A percentile compares a stretch with the other conserved stretches of the same genome.
These are phyloP conservation scores for Antrodiella citrinella DNA, from an alignment of 768 basidiomycete genomes.

Conservation along the genomic window DNA sequence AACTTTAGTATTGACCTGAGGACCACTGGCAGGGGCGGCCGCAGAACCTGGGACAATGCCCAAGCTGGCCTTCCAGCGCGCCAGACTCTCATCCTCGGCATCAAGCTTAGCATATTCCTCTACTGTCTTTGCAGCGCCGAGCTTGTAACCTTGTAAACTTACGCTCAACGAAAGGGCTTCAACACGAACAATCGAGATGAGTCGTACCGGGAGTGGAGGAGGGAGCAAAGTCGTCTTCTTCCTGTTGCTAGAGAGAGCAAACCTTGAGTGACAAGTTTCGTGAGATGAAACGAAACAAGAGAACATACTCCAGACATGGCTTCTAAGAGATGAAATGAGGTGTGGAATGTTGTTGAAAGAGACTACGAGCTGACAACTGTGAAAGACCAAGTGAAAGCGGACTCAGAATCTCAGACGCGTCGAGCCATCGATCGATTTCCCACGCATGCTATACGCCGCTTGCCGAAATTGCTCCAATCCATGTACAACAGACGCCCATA, in stretches of 20 bases:
- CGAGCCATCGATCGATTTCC: conserved; percentile 54
- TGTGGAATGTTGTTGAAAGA: conserved; percentile 9
- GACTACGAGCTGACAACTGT: conserved; percentile 14
- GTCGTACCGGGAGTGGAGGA: conserved; percentile 57
- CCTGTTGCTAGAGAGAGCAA: conserved; percentile 36
- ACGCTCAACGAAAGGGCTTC: background rate
- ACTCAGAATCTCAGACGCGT: too few relatives aligned
- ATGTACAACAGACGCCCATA: background rate
- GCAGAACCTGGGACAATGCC: conserved; percentile 60
- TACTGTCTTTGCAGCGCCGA: conserved; percentile 54
- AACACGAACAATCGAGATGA: conserved; percentile 4
- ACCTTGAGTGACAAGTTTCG: too few relatives aligned
- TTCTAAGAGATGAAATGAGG: background rate
- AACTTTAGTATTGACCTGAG: conserved; percentile 45
- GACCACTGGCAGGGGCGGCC: conserved; percentile 34
- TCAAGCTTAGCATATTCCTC: conserved; percentile 85
- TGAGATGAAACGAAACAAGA: too few relatives aligned
- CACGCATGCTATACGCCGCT: conserved; percentile 46
- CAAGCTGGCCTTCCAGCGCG: conserved; percentile 92
- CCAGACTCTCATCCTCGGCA: conserved; percentile 85
- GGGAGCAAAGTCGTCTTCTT: conserved; percentile 65
- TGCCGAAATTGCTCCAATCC: conserved; percentile 27
- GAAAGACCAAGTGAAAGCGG: background rate
- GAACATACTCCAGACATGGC: conserved; percentile 10
- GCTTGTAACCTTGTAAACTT: conserved; percentile 59